Evolutionary conservation across 202 grass and related monocot species (phyloP).

Genomic region (Schoenoplectus triqueter): DNA sequence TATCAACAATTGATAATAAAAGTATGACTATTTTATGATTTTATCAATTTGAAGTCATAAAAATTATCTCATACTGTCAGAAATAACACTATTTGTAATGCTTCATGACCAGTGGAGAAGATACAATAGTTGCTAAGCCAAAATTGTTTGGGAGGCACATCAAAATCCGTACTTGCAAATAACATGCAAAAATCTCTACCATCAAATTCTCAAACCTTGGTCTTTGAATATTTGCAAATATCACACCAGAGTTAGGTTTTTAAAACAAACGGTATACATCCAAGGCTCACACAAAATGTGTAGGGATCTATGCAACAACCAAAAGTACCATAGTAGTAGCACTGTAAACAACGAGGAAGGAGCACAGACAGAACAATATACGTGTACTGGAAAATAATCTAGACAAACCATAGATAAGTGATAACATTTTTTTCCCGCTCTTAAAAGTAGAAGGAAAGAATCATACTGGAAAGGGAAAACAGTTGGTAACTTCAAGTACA

Average conservation of each 20-base stretch:
- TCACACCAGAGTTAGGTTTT: not conserved
- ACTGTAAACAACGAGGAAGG: not conserved
- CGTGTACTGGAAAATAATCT: not conserved
- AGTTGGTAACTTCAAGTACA: conserved; percentile 97
- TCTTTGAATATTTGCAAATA: conserved; percentile 19
- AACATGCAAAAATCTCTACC: not conserved
- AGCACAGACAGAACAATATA: not conserved
- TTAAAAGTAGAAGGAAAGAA: not conserved
- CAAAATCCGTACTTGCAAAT: not conserved
- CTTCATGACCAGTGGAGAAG: not conserved
- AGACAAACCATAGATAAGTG: not conserved
- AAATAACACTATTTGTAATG: not conserved
- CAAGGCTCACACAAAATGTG: not conserved
- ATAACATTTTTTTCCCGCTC: not conserved
- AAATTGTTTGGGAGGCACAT: not conserved
- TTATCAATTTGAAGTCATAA: not conserved
- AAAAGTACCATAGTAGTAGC: not conserved
- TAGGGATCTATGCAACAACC: not conserved
- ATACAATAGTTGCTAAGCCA: not conserved
- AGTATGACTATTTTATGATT: conserved; percentile 16
- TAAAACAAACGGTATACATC: not conserved
- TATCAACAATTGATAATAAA: conserved; percentile 25
- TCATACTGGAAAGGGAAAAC: conserved; percentile 91
- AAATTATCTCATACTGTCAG: not conserved
- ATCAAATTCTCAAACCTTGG: not conserved